Evolutionary conservation across 1,284 basidiomycete species (phyloP), one percentile per base, ranked within the genome.

Genomic region (Ganoderma lingzhi): DNA sequence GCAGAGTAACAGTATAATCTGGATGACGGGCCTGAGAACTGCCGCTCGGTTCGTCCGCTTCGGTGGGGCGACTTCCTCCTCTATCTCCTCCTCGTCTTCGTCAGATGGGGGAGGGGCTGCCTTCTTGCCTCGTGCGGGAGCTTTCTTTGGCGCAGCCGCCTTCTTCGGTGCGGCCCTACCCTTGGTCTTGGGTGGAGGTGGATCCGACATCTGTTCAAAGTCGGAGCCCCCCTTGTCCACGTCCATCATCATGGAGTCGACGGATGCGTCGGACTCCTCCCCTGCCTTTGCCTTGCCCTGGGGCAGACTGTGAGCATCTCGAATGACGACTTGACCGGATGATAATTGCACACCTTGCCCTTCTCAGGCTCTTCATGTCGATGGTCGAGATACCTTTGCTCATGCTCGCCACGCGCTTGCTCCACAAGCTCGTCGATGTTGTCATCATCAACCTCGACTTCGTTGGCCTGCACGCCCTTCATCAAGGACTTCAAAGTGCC

Each of bases 341-440:
- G 32, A 9, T 58, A 3, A 14, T 14, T 9, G 30, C 63, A 19
- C 62, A 76, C 78, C 72, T 80, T 82, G 39, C 71, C 69, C 63
- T 78, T 76, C 1, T 70, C 53, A 0, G 70, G 56, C 35, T 71
- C 72, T 64, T 75, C 63, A 12, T 71, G 74, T 70, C 74, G 83
- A 81, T 77, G 76, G 71, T 88, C 87, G 2, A 79, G 74, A 68
- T 92, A 91, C 45, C 87, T 85, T 67, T 88, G 84, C 53, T 93
- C 91, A 61, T 90, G 87, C 65, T 88, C 81, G 75, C 91, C 88
- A 75, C 89, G 90, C 12, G 90, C 90, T 80, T 88, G 88, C 65
- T 82, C 84, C 70, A 95, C 94, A 80, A 90, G 82, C 72, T 93
- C 90, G 68, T 95, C 89, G 35, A 96, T 81, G 59, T 91, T 88